phyloP scores from a whole-genome alignment of 2,329 filamentous ascomycete species.

The Penicillium crustosum region DNA sequence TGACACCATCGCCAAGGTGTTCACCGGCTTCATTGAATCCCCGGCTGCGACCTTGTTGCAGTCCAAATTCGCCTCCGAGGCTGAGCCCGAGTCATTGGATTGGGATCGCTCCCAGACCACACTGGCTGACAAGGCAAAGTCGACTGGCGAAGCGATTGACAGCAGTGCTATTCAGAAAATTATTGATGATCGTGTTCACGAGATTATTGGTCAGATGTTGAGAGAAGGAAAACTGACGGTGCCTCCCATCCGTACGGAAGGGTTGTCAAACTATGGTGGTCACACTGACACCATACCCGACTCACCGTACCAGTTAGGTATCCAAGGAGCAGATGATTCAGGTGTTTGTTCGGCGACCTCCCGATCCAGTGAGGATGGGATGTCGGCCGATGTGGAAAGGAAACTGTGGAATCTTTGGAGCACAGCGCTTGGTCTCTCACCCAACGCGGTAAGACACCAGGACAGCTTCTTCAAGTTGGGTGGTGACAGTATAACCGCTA shows the following conservation, averaged over 20 bases:
- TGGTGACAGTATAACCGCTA: conserved; percentile 44
- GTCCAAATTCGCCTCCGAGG: conserved; percentile 16
- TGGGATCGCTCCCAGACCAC: conserved; percentile 19
- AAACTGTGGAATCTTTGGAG: conserved; percentile 43
- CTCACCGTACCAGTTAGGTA: conserved; percentile 20
- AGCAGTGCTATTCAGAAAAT: conserved; percentile 30
- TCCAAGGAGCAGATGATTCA: conserved; percentile 22
- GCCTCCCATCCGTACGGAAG: conserved; percentile 18
- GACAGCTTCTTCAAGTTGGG: conserved; percentile 47
- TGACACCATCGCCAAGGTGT: conserved; percentile 33
- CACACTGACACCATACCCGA: conserved; percentile 17
- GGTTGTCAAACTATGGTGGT: conserved; percentile 15
- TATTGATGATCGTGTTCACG: conserved; percentile 37
- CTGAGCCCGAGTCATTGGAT: conserved; percentile 5
- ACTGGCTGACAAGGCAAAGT: conserved; percentile 15
- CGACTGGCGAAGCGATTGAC: conserved; percentile 19
- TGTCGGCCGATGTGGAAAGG: conserved; percentile 32
- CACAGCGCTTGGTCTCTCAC: conserved; percentile 35
- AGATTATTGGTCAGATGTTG: conserved; percentile 36
- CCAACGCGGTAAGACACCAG: conserved; percentile 35
- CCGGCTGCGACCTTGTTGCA: conserved; percentile 27
- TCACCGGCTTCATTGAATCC: conserved; percentile 34
- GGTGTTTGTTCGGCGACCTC: conserved; percentile 31
- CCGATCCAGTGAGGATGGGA: conserved; percentile 32
- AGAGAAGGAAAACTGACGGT: conserved; percentile 29